These are phyloP conservation scores for Ceriops decandra DNA, from an alignment of 345 rosid genomes.

Conservation along the genomic window DNA sequence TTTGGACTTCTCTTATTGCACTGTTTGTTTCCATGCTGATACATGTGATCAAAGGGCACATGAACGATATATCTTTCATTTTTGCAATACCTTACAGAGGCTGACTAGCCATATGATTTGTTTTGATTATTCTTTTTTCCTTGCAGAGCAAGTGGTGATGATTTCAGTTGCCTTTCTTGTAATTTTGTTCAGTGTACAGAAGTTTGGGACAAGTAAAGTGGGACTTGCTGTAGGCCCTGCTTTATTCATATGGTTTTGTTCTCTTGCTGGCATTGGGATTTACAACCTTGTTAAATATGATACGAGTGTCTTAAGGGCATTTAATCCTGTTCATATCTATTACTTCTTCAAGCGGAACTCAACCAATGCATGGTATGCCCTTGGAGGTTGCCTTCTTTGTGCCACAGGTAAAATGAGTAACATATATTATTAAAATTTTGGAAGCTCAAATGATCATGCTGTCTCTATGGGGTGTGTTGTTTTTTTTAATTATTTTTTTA, in stretches of 20 bases:
- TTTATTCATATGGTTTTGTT: slow-evolving; percentile 92
- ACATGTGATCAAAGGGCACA: neutral
- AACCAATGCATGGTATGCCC: slow-evolving; percentile 82
- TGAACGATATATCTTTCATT: neutral
- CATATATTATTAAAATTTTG: no score
- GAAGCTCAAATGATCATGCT: no score
- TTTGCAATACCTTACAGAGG: slow-evolving; percentile 4
- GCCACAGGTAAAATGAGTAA: slow-evolving; percentile 67
- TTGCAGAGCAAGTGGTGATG: slow-evolving; percentile 89
- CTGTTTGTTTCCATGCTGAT: neutral
- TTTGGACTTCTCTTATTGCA: neutral
- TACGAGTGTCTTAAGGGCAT: slow-evolving; percentile 70
- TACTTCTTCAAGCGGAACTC: slow-evolving; percentile 86
- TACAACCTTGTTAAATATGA: slow-evolving; percentile 80
- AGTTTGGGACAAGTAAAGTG: slow-evolving; percentile 97
- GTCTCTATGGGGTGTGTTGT: neutral
- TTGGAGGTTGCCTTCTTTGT: slow-evolving; percentile 97
- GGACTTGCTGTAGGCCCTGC: slow-evolving; percentile 96
- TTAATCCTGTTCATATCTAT: slow-evolving; percentile 89
- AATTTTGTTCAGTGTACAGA: slow-evolving; percentile 91
- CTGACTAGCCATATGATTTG: slow-evolving; percentile 12
- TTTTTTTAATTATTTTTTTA: no score
- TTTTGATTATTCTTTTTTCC: slow-evolving; percentile 21
- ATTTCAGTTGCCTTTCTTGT: slow-evolving; percentile 88
- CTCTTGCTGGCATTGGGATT: slow-evolving; percentile 85